Conservation (phyloP, 1,139 yeast species). For the Nakaseomyces kungkrabaensis region DNA sequence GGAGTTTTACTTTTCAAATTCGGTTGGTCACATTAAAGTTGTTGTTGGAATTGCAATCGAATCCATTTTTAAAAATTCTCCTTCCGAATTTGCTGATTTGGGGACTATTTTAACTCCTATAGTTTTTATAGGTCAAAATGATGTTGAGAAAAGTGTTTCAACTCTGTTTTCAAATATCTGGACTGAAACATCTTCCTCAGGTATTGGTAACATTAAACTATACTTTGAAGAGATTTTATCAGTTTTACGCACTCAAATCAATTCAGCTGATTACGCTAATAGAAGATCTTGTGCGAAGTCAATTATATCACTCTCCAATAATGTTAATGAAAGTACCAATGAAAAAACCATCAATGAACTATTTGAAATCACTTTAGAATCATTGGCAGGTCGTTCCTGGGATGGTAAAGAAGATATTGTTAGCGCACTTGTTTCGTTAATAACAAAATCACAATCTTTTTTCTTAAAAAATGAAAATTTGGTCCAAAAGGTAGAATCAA, state of each 20-base stretch:
- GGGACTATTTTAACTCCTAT: constrained; percentile 66
- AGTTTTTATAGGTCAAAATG: constrained; percentile 70
- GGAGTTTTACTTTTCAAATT: constrained; percentile 53
- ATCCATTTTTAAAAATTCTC: constrained; percentile 59
- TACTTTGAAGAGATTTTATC: constrained; percentile 63
- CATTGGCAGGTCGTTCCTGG: constrained; percentile 78
- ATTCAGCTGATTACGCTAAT: constrained; percentile 51
- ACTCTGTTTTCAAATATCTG: constrained; percentile 55
- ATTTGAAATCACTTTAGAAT: constrained; percentile 46
- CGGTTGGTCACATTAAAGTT: constrained; percentile 37
- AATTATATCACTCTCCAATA: constrained; percentile 50
- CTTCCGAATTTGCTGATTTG: constrained; percentile 55
- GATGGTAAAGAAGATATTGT: constrained; percentile 73
- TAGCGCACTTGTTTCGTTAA: constrained; percentile 56
- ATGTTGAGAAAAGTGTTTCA: constrained; percentile 40
- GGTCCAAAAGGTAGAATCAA: constrained; percentile 33
- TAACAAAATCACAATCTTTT: constrained; percentile 37
- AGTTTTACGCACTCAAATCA: constrained; percentile 41
- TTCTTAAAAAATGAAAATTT: constrained; percentile 26
- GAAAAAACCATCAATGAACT: constrained; percentile 31
- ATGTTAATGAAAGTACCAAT: constrained; percentile 31
- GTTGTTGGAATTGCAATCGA: constrained; percentile 58
- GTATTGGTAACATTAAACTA: constrained; percentile 57
- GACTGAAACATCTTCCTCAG: constrained; percentile 67
- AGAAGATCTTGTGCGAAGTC: constrained; percentile 67